Base-by-base conservation (phyloP, 768 basidiomycete genomes). In the Trametes elegans region DNA sequence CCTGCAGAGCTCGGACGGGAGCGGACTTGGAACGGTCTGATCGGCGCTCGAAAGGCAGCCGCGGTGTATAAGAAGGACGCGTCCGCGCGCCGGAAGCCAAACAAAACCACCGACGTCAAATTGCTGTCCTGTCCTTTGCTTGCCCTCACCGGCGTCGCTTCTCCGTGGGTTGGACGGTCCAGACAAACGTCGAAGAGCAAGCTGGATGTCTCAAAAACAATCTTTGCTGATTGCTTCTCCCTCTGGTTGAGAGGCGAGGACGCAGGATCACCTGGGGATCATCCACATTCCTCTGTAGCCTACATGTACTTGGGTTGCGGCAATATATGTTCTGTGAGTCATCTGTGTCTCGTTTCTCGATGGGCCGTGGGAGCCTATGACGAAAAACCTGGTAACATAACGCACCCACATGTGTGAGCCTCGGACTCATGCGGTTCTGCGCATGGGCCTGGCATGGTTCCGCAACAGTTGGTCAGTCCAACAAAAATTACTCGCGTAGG, bases 141-240 rank as follows among this genome's bases (percentile, higher is more conserved):
- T 68, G 70, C 74, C 62, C 66, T 64, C 52, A 63, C 64, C 58
- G 66, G 70, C 63, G 64, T 62, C 70, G 72, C 61, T 61, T 58
- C 64, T 64, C 58, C 62, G 67, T 82, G 74, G 85, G 79, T 81
- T 76, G 79, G 83, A 84, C 73, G 80, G 88, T 85, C 88, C 88
- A 91, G 88, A 91, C 89, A 90, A 86, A 77, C 80, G 88, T 88
- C 85, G 87, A 69, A 90, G 87, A 91, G 49, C 45, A 70, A 74
- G 67, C 62, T 64, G 70, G 73, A 74, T 73, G 67, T 75, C 87
- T 88, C 87, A 80, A 90, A 92, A 91, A 92, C 90, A 90, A 80
- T 91, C 88, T 85, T 80, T 83, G 89, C 90, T 83, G 90, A 89
- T 79, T 75, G 88, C 80, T 84, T 76, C 80, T 92, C 90, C 90